Percentiles rank a stretch among this genome's conserved stretches.
Conservation (phyloP, 352 stramenopile species). For the Phytophthora vignae region DNA sequence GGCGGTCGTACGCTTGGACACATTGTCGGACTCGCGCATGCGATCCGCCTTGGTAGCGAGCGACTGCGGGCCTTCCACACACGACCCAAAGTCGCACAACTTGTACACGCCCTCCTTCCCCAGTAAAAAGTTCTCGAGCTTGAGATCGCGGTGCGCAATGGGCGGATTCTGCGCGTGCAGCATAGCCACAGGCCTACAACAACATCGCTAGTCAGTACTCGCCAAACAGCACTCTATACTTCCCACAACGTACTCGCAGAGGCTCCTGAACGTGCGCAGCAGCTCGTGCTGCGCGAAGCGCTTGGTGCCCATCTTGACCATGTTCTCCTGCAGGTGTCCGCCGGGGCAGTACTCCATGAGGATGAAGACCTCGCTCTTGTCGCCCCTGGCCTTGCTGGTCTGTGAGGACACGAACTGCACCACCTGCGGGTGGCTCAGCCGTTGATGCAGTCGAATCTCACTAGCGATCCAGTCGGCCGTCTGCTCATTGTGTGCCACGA, state of each 20-base stretch:
- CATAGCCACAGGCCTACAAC: conserved; percentile 58
- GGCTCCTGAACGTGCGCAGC: conserved; percentile 66
- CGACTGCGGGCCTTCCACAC: conserved; percentile 77
- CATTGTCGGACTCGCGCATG: conserved; percentile 91
- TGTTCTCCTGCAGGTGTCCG: conserved; percentile 94
- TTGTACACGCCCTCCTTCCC: conserved; percentile 92
- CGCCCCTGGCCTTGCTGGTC: conserved; percentile 42
- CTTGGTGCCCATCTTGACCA: conserved; percentile 87
- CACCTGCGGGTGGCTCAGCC: conserved; percentile 69
- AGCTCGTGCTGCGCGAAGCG: conserved; percentile 77
- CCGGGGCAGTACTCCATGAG: conserved; percentile 97
- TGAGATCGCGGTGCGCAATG: conserved; percentile 97
- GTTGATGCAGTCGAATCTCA: conserved; percentile 80
- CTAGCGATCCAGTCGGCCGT: conserved; percentile 66
- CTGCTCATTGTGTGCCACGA: conserved; percentile 76
- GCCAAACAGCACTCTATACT: too few relatives aligned
- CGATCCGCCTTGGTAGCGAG: conserved; percentile 89
- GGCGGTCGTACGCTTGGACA: conserved; percentile 97
- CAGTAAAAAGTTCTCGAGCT: conserved; percentile 98
- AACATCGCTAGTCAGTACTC: too few relatives aligned
- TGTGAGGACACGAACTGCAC: conserved; percentile 76
- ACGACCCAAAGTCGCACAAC: conserved; percentile 96
- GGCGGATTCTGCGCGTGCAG: conserved; percentile 85
- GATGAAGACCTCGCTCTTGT: conserved; percentile 92
- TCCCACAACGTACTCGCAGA: conserved; percentile 68